phyloP scores from a whole-genome alignment of 176 grass and related monocot genomes.

The Themeda triandra region DNA sequence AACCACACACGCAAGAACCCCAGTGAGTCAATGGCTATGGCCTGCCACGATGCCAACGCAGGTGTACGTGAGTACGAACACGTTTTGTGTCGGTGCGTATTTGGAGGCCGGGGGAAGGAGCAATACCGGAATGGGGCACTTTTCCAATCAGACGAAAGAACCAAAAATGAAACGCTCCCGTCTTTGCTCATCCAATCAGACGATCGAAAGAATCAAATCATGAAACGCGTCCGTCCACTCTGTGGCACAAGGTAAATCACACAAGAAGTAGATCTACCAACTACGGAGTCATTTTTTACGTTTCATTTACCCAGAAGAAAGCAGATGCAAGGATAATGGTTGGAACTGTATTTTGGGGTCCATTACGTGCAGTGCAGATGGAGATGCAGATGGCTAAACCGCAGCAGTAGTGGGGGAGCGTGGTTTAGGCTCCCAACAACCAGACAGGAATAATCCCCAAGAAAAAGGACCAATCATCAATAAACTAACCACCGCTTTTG shows the following conservation, averaged over 20 bases:
- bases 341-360: not conserved
- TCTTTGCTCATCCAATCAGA: not conserved
- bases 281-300: slow-evolving; percentile 13
- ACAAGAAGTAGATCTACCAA: not conserved
- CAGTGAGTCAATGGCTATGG: not conserved
- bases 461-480: slow-evolving; percentile 32
- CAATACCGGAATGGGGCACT: slow-evolving; percentile 1
- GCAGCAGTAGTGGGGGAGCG: slow-evolving; percentile 25
- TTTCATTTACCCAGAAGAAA: not conserved
- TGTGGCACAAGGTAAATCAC: not conserved
- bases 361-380: not conserved
- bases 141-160: slow-evolving; percentile 28
- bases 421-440: slow-evolving; percentile 49
- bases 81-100: slow-evolving; percentile 34
- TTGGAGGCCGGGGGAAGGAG: not conserved
- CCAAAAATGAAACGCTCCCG: not conserved
- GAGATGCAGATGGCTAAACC: slow-evolving; percentile 8
- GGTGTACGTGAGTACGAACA: not conserved
- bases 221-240: not conserved
- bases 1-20: not conserved
- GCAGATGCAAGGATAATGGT: not conserved
- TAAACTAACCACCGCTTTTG: slow-evolving; percentile 36
- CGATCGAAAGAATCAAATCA: not conserved
- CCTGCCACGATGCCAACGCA: not conserved
- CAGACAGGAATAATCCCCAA: slow-evolving; percentile 43